Conservation (phyloP, 345 rosid species). For the Mercurialis annua region DNA sequence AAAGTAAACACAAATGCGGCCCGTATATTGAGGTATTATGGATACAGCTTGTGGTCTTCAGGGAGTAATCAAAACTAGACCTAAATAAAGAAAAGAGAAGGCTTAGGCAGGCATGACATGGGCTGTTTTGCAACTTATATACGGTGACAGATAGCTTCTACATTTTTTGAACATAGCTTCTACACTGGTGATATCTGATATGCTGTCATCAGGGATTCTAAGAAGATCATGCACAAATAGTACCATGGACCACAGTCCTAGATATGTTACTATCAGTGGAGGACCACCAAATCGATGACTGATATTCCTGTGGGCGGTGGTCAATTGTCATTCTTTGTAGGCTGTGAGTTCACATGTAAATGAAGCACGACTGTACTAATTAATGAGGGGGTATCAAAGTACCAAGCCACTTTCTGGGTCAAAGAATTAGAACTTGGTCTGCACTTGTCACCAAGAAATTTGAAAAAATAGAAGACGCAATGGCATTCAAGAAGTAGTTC, state of each 20-base stretch:
- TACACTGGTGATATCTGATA: conserved; percentile 1
- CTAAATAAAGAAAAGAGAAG: conserved; percentile 4
- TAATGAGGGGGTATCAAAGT: conserved; percentile 7
- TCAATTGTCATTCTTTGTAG: conserved; percentile 25
- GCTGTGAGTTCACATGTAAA: background rate
- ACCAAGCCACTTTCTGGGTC: background rate
- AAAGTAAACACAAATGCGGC: conserved; percentile 7
- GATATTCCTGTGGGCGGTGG: conserved; percentile 21
- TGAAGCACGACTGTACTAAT: background rate
- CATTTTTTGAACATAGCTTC: conserved; percentile 18
- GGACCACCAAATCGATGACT: conserved; percentile 21
- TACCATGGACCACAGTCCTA: conserved; percentile 19
- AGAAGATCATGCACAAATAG: conserved; percentile 1
- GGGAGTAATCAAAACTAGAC: conserved; percentile 11
- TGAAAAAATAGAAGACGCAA: background rate
- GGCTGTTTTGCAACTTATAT: conserved; percentile 7
- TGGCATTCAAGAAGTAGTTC: background rate
- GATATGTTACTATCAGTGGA: background rate
- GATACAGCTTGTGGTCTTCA: conserved; percentile 17
- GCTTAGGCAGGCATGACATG: background rate
- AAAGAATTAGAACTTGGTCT: background rate
- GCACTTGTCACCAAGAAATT: background rate
- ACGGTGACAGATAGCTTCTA: conserved; percentile 15
- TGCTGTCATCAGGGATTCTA: conserved; percentile 12
- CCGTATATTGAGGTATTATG: conserved; percentile 9